Conservation (phyloP, 768 basidiomycete genomes). For the Lentinula edodes region DNA sequence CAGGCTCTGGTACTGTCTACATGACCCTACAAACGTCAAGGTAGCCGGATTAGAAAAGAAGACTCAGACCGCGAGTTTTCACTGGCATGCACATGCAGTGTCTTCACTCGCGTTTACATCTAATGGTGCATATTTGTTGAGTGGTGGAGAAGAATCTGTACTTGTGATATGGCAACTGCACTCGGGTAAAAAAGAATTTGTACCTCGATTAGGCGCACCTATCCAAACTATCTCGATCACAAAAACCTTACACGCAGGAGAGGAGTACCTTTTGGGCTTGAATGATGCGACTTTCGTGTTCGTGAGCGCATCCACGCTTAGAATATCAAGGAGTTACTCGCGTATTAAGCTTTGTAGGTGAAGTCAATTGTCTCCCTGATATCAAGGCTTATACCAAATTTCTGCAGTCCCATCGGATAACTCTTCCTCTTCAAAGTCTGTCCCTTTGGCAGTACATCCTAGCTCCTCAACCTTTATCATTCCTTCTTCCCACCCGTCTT, state of each 20-base stretch:
- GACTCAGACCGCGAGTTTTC: constrained; percentile 79
- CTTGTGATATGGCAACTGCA: constrained; percentile 97
- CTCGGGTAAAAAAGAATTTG: constrained; percentile 83
- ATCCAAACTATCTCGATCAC: constrained; percentile 66
- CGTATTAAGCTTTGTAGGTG: constrained; percentile 71
- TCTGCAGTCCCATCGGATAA: constrained; percentile 6
- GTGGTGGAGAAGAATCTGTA: constrained; percentile 93
- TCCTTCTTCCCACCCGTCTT: constrained; percentile 91
- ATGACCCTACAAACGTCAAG: constrained; percentile 46
- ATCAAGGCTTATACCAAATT: constrained; percentile 18
- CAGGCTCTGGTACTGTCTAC: constrained; percentile 89
- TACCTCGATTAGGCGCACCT: constrained; percentile 87
- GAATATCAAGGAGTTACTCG: constrained; percentile 65
- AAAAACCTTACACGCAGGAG: constrained; percentile 48
- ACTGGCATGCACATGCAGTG: constrained; percentile 97
- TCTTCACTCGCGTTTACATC: constrained; percentile 80
- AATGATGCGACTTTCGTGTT: constrained; percentile 79
- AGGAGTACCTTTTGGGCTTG: constrained; percentile 84
- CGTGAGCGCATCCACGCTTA: constrained; percentile 65
- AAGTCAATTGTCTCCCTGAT: constrained; percentile 1
- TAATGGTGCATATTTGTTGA: constrained; percentile 89
- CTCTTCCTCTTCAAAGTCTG: constrained; percentile 30
- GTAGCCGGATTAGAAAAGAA: constrained; percentile 67
- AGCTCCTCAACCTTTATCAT: constrained; percentile 74
- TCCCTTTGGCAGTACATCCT: constrained; percentile 73